Percentiles rank a stretch among this genome's conserved stretches.
These are phyloP conservation scores for Scheffersomyces stambukii DNA, from an alignment of 1,139 yeast species.

Conservation along the genomic window DNA sequence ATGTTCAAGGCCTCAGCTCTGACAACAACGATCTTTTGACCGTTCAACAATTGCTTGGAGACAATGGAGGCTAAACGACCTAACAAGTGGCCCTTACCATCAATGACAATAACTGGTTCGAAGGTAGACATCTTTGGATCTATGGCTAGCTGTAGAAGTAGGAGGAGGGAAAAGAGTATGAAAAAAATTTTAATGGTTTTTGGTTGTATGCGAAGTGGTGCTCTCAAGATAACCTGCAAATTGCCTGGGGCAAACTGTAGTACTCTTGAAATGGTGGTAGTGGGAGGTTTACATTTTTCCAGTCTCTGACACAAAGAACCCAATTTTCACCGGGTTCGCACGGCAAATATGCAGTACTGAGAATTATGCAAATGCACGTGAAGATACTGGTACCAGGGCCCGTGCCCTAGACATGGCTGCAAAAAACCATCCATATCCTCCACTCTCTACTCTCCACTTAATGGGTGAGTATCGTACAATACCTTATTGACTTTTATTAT, in stretches of 20 bases:
- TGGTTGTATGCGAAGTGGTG: not conserved
- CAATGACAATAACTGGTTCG: constrained; percentile 96
- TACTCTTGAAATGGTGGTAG: no score
- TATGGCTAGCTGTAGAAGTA: constrained; percentile 3
- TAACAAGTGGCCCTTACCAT: constrained; percentile 98
- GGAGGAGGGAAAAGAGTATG: not conserved
- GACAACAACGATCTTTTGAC: constrained; percentile 96
- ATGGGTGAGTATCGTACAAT: no score
- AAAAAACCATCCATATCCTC: not conserved
- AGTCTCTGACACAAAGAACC: no score
- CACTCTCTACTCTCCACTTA: not conserved
- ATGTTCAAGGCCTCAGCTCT: constrained; percentile 98
- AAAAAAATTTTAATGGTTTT: not conserved
- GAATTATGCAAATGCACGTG: no score
- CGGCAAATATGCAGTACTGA: no score
- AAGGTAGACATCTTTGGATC: constrained; percentile 83
- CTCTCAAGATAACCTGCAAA: no score
- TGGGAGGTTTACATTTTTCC: no score
- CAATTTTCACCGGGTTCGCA: no score
- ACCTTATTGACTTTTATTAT: not conserved
- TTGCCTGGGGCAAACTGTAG: no score
- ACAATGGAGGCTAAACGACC: constrained; percentile 99
- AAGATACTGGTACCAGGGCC: no score
- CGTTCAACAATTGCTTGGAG: constrained; percentile 97
- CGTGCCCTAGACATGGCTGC: not conserved